These are phyloP conservation scores for Irineochytrium annulatum DNA, from an alignment of 192 early-diverging fungal species.

Conservation along the genomic window DNA sequence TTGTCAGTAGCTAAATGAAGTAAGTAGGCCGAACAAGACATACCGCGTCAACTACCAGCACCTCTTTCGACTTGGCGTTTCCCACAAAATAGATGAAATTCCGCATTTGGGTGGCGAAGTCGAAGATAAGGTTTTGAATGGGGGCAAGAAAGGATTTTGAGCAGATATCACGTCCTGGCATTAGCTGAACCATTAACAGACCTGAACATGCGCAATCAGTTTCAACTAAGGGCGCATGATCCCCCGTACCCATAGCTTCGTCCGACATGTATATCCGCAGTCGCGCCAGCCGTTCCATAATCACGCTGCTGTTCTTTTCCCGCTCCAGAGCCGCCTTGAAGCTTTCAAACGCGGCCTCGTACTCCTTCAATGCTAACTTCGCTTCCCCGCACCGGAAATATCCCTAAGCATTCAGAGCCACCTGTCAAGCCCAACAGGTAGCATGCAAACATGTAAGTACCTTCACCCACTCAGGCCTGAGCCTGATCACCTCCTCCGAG, in stretches of 20 bases:
- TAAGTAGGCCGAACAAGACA: slow-evolving; percentile 2
- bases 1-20: slow-evolving; percentile 6
- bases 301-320: slow-evolving; percentile 8
- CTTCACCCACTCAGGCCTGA: slow-evolving; percentile 40
- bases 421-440: not conserved
- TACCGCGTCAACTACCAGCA: slow-evolving; percentile 80
- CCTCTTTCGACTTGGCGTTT: slow-evolving; percentile 62
- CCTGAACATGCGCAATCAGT: slow-evolving; percentile 24
- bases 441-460: slow-evolving; percentile 6
- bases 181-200: slow-evolving; percentile 61
- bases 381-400: slow-evolving; percentile 39
- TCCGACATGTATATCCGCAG: slow-evolving; percentile 9
- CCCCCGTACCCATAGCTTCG: not conserved
- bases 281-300: slow-evolving; percentile 13
- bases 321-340: slow-evolving; percentile 31
- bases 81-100: slow-evolving; percentile 84
- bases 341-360: slow-evolving; percentile 20
- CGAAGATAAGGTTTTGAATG: slow-evolving; percentile 70
- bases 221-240: slow-evolving; percentile 1
- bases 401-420: slow-evolving; percentile 11
- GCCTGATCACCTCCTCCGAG: slow-evolving; percentile 55
- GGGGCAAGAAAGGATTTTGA: slow-evolving; percentile 53
- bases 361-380: slow-evolving; percentile 14
- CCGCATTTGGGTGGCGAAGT: slow-evolving; percentile 74
- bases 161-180: slow-evolving; percentile 71